These are phyloP conservation scores for Lithohypha guttulata DNA, from an alignment of 2,329 filamentous ascomycete genomes.

Conservation along the genomic window DNA sequence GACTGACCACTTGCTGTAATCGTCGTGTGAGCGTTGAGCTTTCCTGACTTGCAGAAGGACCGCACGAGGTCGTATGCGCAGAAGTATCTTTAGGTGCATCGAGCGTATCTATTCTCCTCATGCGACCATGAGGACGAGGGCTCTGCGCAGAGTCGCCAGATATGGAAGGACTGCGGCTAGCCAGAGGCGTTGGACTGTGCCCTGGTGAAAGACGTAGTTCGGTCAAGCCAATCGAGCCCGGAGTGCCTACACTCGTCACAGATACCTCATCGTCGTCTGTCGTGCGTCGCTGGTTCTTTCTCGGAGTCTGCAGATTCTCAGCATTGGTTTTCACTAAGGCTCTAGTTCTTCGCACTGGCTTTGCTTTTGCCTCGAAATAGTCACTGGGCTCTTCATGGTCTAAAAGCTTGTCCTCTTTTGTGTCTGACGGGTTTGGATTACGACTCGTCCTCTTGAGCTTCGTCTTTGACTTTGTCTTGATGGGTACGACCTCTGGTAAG, in stretches of 20 bases:
- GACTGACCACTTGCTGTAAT: background rate
- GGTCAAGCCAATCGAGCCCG: constrained; percentile 16
- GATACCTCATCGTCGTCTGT: constrained; percentile 5
- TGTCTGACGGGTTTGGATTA: no score
- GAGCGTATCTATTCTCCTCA: constrained; percentile 16
- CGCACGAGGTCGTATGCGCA: background rate
- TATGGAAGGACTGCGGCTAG: background rate
- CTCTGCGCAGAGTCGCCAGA: background rate
- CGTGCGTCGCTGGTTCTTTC: constrained; percentile 17
- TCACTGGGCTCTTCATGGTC: no score
- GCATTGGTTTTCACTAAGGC: background rate
- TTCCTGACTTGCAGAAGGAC: background rate
- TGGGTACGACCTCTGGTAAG: no score
- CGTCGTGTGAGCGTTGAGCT: background rate
- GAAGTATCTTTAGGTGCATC: constrained; percentile 11
- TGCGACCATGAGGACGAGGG: constrained; percentile 3
- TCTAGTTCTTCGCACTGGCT: no score
- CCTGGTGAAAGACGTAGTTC: constrained; percentile 17
- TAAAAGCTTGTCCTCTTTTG: no score
- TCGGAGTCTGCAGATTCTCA: constrained; percentile 11
- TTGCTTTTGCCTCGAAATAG: no score
- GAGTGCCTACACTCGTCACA: constrained; percentile 16
- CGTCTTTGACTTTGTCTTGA: no score
- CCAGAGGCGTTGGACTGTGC: no score
- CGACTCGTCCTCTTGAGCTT: no score